These are phyloP conservation scores for Trichoderma koningii DNA, from an alignment of 2,329 filamentous ascomycete species.

Conservation along the genomic window DNA sequence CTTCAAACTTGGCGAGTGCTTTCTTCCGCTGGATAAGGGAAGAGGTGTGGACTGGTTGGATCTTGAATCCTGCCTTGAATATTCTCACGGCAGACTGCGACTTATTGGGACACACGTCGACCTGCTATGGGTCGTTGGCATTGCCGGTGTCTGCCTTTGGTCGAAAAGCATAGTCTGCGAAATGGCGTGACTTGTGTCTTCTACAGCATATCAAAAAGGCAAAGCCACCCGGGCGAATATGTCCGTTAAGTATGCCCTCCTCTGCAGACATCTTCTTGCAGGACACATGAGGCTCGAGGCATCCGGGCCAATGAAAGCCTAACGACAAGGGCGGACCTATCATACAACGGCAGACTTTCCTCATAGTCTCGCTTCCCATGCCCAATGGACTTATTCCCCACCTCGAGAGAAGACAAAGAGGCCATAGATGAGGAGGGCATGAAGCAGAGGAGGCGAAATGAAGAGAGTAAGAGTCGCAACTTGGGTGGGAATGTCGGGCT, in stretches of 20 bases:
- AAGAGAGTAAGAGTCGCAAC: slow-evolving; percentile 6
- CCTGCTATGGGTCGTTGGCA: too few relatives aligned
- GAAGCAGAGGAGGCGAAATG: neutral
- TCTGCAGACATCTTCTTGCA: slow-evolving; percentile 16
- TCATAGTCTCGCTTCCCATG: neutral
- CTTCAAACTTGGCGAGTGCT: neutral
- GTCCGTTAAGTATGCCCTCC: neutral
- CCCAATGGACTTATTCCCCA: neutral
- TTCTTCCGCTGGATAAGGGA: neutral
- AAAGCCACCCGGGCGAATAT: neutral
- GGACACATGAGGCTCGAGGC: slow-evolving; percentile 14
- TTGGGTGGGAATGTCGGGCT: neutral
- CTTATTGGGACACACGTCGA: too few relatives aligned
- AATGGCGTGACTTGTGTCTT: neutral
- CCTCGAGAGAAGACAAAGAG: neutral
- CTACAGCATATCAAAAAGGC: slow-evolving; percentile 3
- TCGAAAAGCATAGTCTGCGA: neutral
- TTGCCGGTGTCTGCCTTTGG: neutral
- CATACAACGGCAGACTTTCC: slow-evolving; percentile 11
- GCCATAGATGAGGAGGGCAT: neutral
- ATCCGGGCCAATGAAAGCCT: slow-evolving; percentile 10
- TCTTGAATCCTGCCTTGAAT: too few relatives aligned
- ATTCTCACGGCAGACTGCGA: too few relatives aligned
- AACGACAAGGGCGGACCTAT: neutral
- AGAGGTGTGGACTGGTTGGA: too few relatives aligned